Evolutionary conservation across 805 yeast genomes (phyloP), one percentile per base, ranked within the genome.

Genomic region (Nematodospora valgi): DNA sequence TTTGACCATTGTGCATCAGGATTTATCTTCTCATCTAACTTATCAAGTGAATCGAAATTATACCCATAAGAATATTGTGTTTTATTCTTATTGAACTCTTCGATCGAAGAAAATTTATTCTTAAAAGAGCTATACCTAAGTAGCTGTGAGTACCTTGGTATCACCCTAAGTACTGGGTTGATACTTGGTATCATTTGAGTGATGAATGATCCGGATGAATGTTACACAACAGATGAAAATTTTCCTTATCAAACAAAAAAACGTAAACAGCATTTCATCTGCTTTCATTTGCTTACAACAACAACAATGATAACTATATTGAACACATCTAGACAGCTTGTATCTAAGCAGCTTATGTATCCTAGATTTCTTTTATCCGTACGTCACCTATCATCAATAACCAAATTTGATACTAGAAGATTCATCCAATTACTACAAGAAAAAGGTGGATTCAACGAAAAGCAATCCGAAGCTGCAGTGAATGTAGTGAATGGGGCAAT

Each of bases 381-480:
- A 25, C 38, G 55, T 23, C 27, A 21, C 22, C 30, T 59, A 20
- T 41, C 59, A 6, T 47, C 61, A 5, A 57, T 62, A 34, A 66
- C 73, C 38, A 62, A 80, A 48, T 82, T 86, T 46, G 89, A 88
- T 55, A 86, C 96, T 24, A 81, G 82, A 48, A 71, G 72, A 52
- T 83, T 85, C 49, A 83, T 82, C 7, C 74, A 76, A 46, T 70
- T 79, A 32, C 70, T 88, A 15, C 75, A 80, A 44, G 68, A 70
- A 20, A 77, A 80, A 33, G 94, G 95, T 6, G 70, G 65, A 3
- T 86, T 91, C 57, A 71, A 76, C 5, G 72, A 73, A 29, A 68
- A 78, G 39, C 98, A 93, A 58, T 80, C 95, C 0, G 86, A 81
- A 45, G 77, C 86, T 0, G 85, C 94, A 0, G 84, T 91, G 5